Evolutionary conservation across 2,329 filamentous ascomycete species (phyloP), one percentile per base, ranked within the genome.

Genomic region (Gliomastix tumulicola): DNA sequence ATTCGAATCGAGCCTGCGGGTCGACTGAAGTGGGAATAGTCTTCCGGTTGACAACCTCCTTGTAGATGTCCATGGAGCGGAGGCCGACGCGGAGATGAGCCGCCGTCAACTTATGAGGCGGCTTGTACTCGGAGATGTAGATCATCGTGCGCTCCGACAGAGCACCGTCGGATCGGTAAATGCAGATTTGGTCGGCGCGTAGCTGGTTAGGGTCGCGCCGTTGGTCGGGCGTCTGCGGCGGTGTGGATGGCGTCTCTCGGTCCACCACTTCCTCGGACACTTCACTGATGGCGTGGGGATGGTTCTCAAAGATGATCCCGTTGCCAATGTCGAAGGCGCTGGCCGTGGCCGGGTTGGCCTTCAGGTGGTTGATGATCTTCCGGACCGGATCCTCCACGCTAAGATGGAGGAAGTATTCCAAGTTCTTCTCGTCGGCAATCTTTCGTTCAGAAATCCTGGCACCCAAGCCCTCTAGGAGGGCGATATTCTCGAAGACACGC

Each of bases 51-150:
- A 53, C 43, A 6, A 69, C 49, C 11, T 66, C 56, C 13, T 58
- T 48, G 30, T 56, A 46, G 15, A 71, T 57, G 37, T 66, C 49
- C 51, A 68, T 66, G 2, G 51, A 42, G 13, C 58, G 53, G 1
- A 73, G 55, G 21, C 66, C 60, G 17, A 54, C 38, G 22, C 60
- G 57, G 35, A 74, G 62, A 42, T 67, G 56, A 13, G 43, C 44
- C 25, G 56, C 48, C 7, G 61, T 62, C 3, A 74, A 46, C 43
- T 72, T 69, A 44, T 69, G 57, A 0, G 65, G 67, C 13, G 62
- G 44, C 50, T 71, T 74, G 43, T 70, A 68, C 49, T 74, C 59
- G 20, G 53, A 50, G 30, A 66, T 40, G 17, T 53, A 59, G 5
- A 50, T 35, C 38, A 59, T 55, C 7, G 15, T 41, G 5, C 39